These are phyloP conservation scores for Colletotrichum viniferum DNA, from an alignment of 2,329 filamentous ascomycete genomes.

Conservation along the genomic window DNA sequence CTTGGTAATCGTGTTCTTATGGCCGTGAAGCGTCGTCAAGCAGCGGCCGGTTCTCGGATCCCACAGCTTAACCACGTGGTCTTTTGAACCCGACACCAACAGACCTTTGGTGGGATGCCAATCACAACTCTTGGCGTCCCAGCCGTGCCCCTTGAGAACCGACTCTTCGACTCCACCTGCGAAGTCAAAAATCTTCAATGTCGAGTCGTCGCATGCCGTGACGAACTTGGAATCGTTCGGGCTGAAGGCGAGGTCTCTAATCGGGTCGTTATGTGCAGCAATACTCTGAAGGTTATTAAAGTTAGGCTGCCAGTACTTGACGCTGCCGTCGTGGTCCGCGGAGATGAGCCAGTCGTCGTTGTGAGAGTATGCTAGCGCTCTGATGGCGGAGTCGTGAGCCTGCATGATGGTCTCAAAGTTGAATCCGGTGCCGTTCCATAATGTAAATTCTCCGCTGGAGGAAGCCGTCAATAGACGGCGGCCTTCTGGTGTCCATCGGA, in stretches of 20 bases:
- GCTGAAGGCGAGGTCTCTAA: conserved; percentile 90
- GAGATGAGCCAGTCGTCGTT: conserved; percentile 97
- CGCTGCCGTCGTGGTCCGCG: conserved; percentile 89
- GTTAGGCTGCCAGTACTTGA: conserved; percentile 99
- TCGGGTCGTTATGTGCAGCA: conserved; percentile 86
- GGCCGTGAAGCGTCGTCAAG: conserved; percentile 90
- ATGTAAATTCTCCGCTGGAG: conserved; percentile 94
- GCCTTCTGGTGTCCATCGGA: conserved; percentile 97
- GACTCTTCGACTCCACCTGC: conserved; percentile 83
- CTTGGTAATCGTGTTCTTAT: conserved; percentile 97
- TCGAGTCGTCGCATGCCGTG: conserved; percentile 92
- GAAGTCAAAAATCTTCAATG: conserved; percentile 96
- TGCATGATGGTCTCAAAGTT: conserved; percentile 99
- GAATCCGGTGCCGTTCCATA: conserved; percentile 99
- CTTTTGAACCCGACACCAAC: conserved; percentile 94
- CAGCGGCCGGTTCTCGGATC: conserved; percentile 91
- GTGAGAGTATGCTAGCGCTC: conserved; percentile 86
- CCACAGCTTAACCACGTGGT: conserved; percentile 97
- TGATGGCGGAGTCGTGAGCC: conserved; percentile 88
- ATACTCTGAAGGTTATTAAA: conserved; percentile 99
- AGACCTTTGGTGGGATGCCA: conserved; percentile 97
- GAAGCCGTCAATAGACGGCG: conserved; percentile 89
- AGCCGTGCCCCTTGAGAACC: conserved; percentile 89
- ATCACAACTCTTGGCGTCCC: conserved; percentile 96
- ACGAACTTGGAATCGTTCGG: conserved; percentile 96